These are phyloP conservation scores for Botryotinia globosa DNA, from an alignment of 2,329 filamentous ascomycete species.

Conservation along the genomic window DNA sequence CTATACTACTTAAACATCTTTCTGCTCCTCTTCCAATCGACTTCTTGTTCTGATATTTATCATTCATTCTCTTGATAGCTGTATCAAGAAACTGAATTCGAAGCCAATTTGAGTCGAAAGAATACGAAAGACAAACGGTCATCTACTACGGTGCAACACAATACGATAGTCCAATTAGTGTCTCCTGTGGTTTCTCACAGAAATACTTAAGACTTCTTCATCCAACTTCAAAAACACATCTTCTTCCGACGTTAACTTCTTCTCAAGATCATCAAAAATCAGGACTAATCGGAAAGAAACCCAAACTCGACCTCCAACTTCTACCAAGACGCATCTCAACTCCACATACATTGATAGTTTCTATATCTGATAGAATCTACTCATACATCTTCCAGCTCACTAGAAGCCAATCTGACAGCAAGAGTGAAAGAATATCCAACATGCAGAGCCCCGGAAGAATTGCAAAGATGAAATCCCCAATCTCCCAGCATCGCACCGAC, in stretches of 20 bases:
- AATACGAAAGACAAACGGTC: too few relatives aligned
- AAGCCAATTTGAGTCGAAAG: too few relatives aligned
- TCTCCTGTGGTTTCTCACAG: not conserved
- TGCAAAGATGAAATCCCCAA: not conserved
- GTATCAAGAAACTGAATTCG: too few relatives aligned
- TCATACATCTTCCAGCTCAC: too few relatives aligned
- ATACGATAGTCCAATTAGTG: too few relatives aligned
- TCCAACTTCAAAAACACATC: not conserved
- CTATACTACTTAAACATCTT: not conserved
- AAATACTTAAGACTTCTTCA: not conserved
- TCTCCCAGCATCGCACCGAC: too few relatives aligned
- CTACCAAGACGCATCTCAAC: not conserved
- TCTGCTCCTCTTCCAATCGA: too few relatives aligned
- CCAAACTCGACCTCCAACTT: not conserved
- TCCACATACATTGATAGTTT: not conserved
- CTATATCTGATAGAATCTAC: not conserved
- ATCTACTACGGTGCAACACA: not conserved
- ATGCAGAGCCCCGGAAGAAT: not conserved
- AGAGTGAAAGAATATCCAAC: not conserved
- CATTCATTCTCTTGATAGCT: not conserved
- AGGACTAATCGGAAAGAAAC: not conserved
- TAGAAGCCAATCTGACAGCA: not conserved
- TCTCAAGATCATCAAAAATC: not conserved
- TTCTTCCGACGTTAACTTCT: not conserved
- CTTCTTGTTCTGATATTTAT: not conserved